A percentile compares a stretch with the other conserved stretches of the same genome.
phyloP scores from a whole-genome alignment of 2,329 filamentous ascomycete species.

The Aspergillus nomiae region DNA sequence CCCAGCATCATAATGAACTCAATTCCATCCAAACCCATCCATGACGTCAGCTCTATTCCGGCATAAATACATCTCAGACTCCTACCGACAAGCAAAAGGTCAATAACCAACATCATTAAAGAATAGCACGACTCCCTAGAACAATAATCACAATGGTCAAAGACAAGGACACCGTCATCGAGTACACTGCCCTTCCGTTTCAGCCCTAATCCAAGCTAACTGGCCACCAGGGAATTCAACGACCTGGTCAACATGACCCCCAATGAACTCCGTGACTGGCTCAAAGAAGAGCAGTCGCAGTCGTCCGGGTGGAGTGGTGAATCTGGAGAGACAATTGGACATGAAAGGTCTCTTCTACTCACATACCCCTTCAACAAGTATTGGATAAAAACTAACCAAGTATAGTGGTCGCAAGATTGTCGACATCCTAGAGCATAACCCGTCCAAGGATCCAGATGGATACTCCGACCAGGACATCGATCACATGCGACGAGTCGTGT shows the following conservation, averaged over 20 bases:
- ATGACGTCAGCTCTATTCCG: background rate
- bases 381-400: too few relatives aligned
- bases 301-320: slow-evolving; percentile 63
- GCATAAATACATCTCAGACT: too few relatives aligned
- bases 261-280: slow-evolving; percentile 63
- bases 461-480: slow-evolving; percentile 60
- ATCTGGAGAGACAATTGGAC: slow-evolving; percentile 64
- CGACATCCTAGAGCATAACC: slow-evolving; percentile 64
- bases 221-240: slow-evolving; percentile 60
- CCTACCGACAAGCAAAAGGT: too few relatives aligned
- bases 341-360: slow-evolving; percentile 51
- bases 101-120: too few relatives aligned
- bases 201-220: slow-evolving; percentile 8
- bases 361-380: too few relatives aligned
- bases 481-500: slow-evolving; percentile 65
- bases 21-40: background rate
- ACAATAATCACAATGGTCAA: slow-evolving; percentile 50
- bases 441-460: slow-evolving; percentile 56
- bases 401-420: slow-evolving; percentile 64
- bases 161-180: slow-evolving; percentile 53
- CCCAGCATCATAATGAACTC: background rate
- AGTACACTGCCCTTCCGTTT: slow-evolving; percentile 30
- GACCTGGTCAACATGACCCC: slow-evolving; percentile 67
- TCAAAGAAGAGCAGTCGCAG: slow-evolving; percentile 60
- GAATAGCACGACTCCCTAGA: too few relatives aligned